Percentiles rank a stretch among this genome's conserved stretches.
These are phyloP conservation scores for Blastobotrys capitulatus DNA, from an alignment of 1,139 yeast genomes.

Conservation along the genomic window DNA sequence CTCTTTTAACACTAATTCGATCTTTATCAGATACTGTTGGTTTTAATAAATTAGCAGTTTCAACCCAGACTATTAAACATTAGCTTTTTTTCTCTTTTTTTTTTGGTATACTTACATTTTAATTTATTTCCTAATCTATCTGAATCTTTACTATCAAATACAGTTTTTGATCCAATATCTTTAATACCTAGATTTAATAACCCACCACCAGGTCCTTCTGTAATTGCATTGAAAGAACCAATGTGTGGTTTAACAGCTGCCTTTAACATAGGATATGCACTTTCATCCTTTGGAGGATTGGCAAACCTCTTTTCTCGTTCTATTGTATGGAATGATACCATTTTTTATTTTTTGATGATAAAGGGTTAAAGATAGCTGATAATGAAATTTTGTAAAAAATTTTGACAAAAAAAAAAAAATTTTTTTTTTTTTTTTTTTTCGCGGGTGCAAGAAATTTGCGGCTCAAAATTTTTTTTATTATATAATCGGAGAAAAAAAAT, in stretches of 20 bases:
- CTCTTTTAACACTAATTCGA: slow-evolving; percentile 72
- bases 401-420: neutral
- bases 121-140: slow-evolving; percentile 78
- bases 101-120: slow-evolving; percentile 27
- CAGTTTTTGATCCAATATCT: slow-evolving; percentile 81
- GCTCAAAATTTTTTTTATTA: too few species aligned
- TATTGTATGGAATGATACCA: slow-evolving; percentile 65
- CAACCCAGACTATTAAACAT: slow-evolving; percentile 54
- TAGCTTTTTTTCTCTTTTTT: neutral
- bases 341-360: too few species aligned
- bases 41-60: slow-evolving; percentile 77
- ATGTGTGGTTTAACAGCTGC: slow-evolving; percentile 94
- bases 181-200: slow-evolving; percentile 76
- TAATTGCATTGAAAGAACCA: slow-evolving; percentile 92
- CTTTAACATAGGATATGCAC: slow-evolving; percentile 72
- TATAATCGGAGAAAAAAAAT: too few species aligned
- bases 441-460: neutral
- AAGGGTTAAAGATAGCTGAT: too few species aligned
- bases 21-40: slow-evolving; percentile 73
- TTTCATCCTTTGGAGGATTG: slow-evolving; percentile 83
- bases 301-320: slow-evolving; percentile 82
- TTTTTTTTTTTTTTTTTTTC: neutral
- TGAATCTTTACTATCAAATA: slow-evolving; percentile 71
- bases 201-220: slow-evolving; percentile 75
- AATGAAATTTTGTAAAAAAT: too few species aligned